Evolutionary conservation across 1,284 basidiomycete genomes (phyloP).

Genomic region (Cutaneotrichosporon dermatis): DNA sequence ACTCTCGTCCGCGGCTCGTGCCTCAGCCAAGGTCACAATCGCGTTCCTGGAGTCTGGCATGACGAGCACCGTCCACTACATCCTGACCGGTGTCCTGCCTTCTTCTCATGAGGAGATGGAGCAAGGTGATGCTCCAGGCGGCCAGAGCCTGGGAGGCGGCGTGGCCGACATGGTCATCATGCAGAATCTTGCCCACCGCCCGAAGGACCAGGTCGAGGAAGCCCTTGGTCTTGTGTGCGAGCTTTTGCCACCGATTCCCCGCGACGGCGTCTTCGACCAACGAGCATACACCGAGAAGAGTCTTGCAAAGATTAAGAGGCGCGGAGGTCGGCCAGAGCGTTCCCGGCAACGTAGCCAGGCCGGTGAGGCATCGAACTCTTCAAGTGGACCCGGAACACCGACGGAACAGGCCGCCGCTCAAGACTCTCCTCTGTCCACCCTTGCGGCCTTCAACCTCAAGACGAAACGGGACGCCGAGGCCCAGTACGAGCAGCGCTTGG

Average conservation of each 20-base stretch:
- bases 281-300: constrained; percentile 85
- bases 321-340: constrained; percentile 21
- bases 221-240: constrained; percentile 80
- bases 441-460: constrained; percentile 7
- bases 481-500: constrained; percentile 45
- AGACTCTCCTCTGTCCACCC: neutral
- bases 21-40: constrained; percentile 79
- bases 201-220: constrained; percentile 95
- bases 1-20: constrained; percentile 74
- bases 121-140: constrained; percentile 57
- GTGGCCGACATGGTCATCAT: constrained; percentile 94
- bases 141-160: constrained; percentile 73
- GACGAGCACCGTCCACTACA: constrained; percentile 84
- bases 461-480: constrained; percentile 44
- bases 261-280: constrained; percentile 89
- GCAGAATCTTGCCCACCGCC: constrained; percentile 91
- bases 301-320: constrained; percentile 50
- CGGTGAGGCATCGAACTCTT: constrained; percentile 8
- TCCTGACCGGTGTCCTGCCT: constrained; percentile 83
- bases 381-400: constrained; percentile 26
- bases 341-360: constrained; percentile 5
- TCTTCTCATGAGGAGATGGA: constrained; percentile 58
- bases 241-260: constrained; percentile 77
- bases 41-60: constrained; percentile 83
- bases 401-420: constrained; percentile 7